phyloP scores from a whole-genome alignment of 2,329 filamentous ascomycete species.

The Beauveria sp. region DNA sequence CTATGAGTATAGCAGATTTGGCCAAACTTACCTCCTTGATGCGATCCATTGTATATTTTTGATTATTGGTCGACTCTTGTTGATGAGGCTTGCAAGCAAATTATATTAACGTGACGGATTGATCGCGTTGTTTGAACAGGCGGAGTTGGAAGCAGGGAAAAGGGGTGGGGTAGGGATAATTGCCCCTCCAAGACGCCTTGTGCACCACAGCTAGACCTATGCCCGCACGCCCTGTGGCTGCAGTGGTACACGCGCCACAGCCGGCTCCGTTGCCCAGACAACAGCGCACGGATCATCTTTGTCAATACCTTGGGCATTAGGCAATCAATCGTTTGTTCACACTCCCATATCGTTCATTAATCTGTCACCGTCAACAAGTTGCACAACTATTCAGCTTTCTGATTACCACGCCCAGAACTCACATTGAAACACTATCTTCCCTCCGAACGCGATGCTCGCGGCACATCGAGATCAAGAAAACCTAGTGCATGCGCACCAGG shows the following conservation, averaged over 20 bases:
- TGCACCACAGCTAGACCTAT: background rate
- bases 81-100: conserved; percentile 6
- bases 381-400: background rate
- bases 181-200: conserved; percentile 11
- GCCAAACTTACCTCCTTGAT: conserved; percentile 71
- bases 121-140: conserved; percentile 11
- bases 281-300: conserved; percentile 6
- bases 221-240: conserved; percentile 1
- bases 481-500: conserved; percentile 66
- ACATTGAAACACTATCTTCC: too few species aligned
- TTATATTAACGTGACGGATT: conserved; percentile 5
- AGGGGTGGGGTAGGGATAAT: conserved; percentile 14
- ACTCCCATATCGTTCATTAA: background rate
- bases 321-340: background rate
- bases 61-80: conserved; percentile 13
- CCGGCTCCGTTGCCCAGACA: conserved; percentile 8
- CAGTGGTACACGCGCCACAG: conserved; percentile 6
- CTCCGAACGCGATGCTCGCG: conserved; percentile 54
- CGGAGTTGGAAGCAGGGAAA: conserved; percentile 12
- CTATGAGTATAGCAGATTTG: background rate
- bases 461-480: conserved; percentile 84
- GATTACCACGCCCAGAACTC: background rate
- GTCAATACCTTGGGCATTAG: background rate
- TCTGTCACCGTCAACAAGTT: background rate
- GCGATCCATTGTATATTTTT: conserved; percentile 61